Evolutionary conservation across 495 filamentous ascomycete species (phyloP).

Genomic region (Hamigera avellanea): DNA sequence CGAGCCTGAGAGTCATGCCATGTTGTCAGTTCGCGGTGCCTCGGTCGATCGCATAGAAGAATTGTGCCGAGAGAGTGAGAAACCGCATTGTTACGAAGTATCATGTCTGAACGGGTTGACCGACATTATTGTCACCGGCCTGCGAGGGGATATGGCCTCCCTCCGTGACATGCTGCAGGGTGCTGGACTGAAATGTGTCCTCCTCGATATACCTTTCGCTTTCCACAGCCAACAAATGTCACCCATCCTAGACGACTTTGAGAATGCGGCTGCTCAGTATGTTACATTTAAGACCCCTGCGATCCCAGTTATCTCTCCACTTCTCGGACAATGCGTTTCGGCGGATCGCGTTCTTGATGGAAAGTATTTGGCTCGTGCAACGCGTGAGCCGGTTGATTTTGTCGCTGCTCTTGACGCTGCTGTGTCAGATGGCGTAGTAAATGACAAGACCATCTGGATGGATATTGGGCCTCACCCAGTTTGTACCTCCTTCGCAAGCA

Average conservation of each 20-base stretch:
- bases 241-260: slow-evolving; percentile 35
- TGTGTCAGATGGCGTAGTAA: slow-evolving; percentile 6
- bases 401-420: slow-evolving; percentile 13
- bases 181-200: slow-evolving; percentile 8
- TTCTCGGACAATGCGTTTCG: no score
- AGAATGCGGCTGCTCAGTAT: slow-evolving; percentile 14
- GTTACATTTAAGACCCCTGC: slow-evolving; percentile 25
- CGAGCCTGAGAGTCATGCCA: slow-evolving; percentile 15
- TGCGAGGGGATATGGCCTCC: slow-evolving; percentile 19
- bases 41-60: background rate
- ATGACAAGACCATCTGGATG: slow-evolving; percentile 18
- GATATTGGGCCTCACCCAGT: slow-evolving; percentile 33
- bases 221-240: slow-evolving; percentile 45
- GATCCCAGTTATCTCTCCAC: slow-evolving; percentile 23
- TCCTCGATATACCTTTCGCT: slow-evolving; percentile 32
- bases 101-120: slow-evolving; percentile 51
- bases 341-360: slow-evolving; percentile 3
- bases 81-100: no score
- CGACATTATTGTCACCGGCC: slow-evolving; percentile 52
- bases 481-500: slow-evolving; percentile 14
- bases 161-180: slow-evolving; percentile 2
- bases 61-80: no score
- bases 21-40: slow-evolving; percentile 47
- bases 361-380: slow-evolving; percentile 16
- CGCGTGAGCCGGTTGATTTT: slow-evolving; percentile 23